These are phyloP conservation scores for Mycosarcoma mackinlayi DNA, from an alignment of 1,284 basidiomycete genomes.

Conservation along the genomic window DNA sequence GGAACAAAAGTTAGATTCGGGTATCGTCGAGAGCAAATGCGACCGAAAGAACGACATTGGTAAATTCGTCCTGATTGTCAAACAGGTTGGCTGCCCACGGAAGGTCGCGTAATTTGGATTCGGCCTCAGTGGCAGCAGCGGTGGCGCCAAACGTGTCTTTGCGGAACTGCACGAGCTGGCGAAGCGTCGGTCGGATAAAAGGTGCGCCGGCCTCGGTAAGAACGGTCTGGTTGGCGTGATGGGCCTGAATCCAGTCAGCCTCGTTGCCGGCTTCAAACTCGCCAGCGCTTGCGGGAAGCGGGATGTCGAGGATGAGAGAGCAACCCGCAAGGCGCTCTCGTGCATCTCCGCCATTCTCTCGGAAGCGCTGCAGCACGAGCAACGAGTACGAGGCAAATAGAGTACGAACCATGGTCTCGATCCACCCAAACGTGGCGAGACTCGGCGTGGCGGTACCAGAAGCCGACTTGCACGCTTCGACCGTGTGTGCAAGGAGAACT, in stretches of 20 bases:
- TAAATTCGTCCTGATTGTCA: slow-evolving; percentile 57
- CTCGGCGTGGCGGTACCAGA: slow-evolving; percentile 10
- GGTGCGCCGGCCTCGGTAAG: slow-evolving; percentile 33
- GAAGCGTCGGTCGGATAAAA: slow-evolving; percentile 27
- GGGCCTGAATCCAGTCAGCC: slow-evolving; percentile 45
- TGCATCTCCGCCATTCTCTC: slow-evolving; percentile 41
- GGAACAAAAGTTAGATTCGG: slow-evolving; percentile 11
- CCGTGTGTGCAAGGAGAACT: slow-evolving; percentile 20
- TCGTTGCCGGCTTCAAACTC: slow-evolving; percentile 59
- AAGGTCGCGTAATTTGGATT: slow-evolving; percentile 31
- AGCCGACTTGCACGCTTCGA: slow-evolving; percentile 14
- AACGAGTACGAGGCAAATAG: slow-evolving; percentile 58
- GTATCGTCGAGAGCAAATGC: slow-evolving; percentile 57
- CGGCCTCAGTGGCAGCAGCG: slow-evolving; percentile 6
- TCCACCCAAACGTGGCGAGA: slow-evolving; percentile 35
- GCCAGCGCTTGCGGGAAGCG: slow-evolving; percentile 49
- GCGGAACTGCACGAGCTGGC: slow-evolving; percentile 46
- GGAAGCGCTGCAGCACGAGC: slow-evolving; percentile 59
- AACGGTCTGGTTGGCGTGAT: slow-evolving; percentile 20
- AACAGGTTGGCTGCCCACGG: slow-evolving; percentile 37
- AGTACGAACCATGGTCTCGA: slow-evolving; percentile 58
- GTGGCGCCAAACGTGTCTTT: slow-evolving; percentile 14
- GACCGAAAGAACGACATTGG: slow-evolving; percentile 55
- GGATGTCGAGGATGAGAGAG: slow-evolving; percentile 54
- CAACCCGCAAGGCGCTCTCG: slow-evolving; percentile 45